Percentiles rank a stretch among this genome's conserved stretches.
phyloP scores from a whole-genome alignment of 75 land plant species.

The Selaginella moellendorffii region DNA sequence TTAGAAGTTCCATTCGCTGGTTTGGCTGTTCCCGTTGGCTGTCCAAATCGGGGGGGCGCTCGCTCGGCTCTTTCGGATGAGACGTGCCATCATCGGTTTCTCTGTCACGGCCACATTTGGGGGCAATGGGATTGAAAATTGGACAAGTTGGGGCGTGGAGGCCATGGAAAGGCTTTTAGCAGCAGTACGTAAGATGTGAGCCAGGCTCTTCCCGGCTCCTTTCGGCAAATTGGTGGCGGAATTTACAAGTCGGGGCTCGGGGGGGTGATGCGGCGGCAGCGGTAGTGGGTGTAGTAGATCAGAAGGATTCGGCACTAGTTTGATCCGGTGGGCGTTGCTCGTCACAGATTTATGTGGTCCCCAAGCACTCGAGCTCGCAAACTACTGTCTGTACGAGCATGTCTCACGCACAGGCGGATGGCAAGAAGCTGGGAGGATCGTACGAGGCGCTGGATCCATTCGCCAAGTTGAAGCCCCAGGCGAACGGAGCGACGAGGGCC shows the following conservation, averaged over 20 bases:
- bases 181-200: neutral
- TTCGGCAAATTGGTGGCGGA: neutral
- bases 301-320: neutral
- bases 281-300: neutral
- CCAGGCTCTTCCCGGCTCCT: neutral
- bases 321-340: neutral
- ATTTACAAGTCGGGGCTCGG: no score
- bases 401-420: neutral
- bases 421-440: neutral
- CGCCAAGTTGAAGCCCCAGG: neutral
- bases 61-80: neutral
- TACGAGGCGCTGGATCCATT: no score
- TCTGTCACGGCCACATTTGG: neutral
- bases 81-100: neutral
- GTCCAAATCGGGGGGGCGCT: neutral
- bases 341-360: neutral
- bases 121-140: neutral
- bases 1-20: neutral
- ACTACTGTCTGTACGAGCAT: no score
- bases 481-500: neutral
- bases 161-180: neutral
- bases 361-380: neutral
- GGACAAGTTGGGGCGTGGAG: no score
- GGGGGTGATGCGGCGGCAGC: no score
- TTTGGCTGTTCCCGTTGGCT: no score